A percentile compares a stretch with the other conserved stretches of the same genome.
phyloP scores from a whole-genome alignment of 2,329 filamentous ascomycete species.

The Exophiala sp. region DNA sequence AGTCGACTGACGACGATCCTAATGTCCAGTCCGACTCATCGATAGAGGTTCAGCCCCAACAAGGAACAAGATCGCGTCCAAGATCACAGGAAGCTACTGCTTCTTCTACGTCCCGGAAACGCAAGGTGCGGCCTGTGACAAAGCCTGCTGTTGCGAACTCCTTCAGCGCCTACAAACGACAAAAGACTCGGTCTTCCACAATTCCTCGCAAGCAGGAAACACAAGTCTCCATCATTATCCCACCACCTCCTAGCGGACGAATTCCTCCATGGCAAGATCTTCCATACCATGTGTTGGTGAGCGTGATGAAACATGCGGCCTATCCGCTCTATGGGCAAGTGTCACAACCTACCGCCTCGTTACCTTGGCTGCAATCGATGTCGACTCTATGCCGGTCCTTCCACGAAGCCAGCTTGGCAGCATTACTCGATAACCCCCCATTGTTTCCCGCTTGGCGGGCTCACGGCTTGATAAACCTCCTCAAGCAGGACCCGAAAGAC shows the following conservation, averaged over 20 bases:
- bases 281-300: conserved; percentile 65
- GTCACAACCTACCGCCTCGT: conserved; percentile 42
- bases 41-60: conserved; percentile 1
- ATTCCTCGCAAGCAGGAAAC: not conserved
- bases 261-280: conserved; percentile 60
- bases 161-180: conserved; percentile 17
- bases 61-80: conserved; percentile 1
- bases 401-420: conserved; percentile 68
- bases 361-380: conserved; percentile 62
- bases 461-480: conserved; percentile 49
- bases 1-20: conserved; percentile 14
- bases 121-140: not conserved
- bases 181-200: conserved; percentile 5
- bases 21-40: conserved; percentile 4
- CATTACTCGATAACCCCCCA: conserved; percentile 67
- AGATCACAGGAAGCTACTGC: not conserved
- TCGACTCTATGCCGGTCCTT: conserved; percentile 64
- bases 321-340: conserved; percentile 52
- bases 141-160: not conserved
- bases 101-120: not conserved
- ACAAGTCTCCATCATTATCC: not conserved
- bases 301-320: conserved; percentile 68
- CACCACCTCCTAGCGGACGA: not conserved
- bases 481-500: conserved; percentile 52
- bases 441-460: conserved; percentile 53